Evolutionary conservation across 108 stramenopile species (phyloP), one percentile per base, ranked within the genome.

Genomic region (Discostella stelligeroides): DNA sequence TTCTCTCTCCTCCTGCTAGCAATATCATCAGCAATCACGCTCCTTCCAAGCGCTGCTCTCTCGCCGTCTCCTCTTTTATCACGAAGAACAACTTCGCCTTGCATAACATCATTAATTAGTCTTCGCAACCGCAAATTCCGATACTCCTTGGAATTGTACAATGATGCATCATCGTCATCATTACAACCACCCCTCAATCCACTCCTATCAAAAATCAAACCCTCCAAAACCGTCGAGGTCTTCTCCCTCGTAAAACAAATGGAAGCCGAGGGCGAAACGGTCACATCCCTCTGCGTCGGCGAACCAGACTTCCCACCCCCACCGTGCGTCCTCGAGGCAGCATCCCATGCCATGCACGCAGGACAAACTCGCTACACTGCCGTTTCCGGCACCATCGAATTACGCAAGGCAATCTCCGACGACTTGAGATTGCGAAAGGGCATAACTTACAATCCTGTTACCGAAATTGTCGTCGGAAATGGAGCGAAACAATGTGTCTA

Each of bases 301-400:
- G 98, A 99, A 81, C 98, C 98, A 1, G 96, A 99, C 76, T 99
- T 97, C 75, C 63, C 80, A 7, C 98, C 97, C 15, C 97, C 95
- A 2, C 48, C 67, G 59, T 83, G 81, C n/a, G 92, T 96, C 4
- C 71, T 98, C 51, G 90, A 96, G 17, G 95, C 95, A 7, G 88
- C 91, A 14, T 56, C 70, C 13, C 61, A 66, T 14, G 96, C 95
- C 12, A 72, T 92, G 42, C 14, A 23, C 18, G 67, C 40, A 13
- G 94, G 96, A 27, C 73, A 90, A 7, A 97, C 96, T 10, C 59
- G 82, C 8, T 98, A 98, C 88, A 98, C 98, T 0, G 95, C 96
- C 29, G 96, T 98, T 1, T 90, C 95, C 9, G 98, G 98, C 34
- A 92, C 93, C 2, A 56, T 70, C 20, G 85, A 76, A 38, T 77